Conservation (phyloP, 2,329 filamentous ascomycete genomes). For the Pseudocercospora pini-densiflorae region DNA sequence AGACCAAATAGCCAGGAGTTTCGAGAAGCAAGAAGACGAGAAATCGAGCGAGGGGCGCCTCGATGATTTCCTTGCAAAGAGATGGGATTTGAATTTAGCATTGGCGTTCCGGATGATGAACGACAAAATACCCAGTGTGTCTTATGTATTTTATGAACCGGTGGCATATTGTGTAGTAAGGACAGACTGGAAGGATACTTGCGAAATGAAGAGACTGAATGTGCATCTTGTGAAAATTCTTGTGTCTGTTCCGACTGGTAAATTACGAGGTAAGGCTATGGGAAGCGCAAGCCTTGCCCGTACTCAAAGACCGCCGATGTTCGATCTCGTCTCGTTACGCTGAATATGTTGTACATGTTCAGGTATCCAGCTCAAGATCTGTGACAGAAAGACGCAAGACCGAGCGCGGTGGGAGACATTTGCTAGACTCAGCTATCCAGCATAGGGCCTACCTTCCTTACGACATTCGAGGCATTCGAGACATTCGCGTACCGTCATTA, state of each 20-base stretch:
- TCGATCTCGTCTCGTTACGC: slow-evolving; percentile 33
- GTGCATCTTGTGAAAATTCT: not conserved
- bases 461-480: not conserved
- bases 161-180: not conserved
- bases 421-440: not conserved
- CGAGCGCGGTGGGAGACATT: slow-evolving; percentile 39
- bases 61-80: not conserved
- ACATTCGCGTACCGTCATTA: not conserved
- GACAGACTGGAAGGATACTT: slow-evolving; percentile 32
- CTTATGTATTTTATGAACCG: slow-evolving; percentile 3
- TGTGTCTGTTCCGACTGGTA: slow-evolving; percentile 34
- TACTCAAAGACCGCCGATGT: slow-evolving; percentile 40
- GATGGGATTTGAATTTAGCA: slow-evolving; percentile 9
- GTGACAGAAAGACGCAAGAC: slow-evolving; percentile 29
- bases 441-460: not conserved
- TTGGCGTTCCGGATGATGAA: slow-evolving; percentile 6
- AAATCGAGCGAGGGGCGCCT: slow-evolving; percentile 24
- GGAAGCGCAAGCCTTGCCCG: slow-evolving; percentile 27
- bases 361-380: slow-evolving; percentile 39
- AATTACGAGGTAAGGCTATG: slow-evolving; percentile 37
- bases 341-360: slow-evolving; percentile 11
- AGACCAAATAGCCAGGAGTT: slow-evolving; percentile 23
- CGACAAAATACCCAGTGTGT: slow-evolving; percentile 18
- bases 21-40: slow-evolving; percentile 25
- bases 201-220: slow-evolving; percentile 35